Base-by-base conservation (phyloP, 371 early-diverging fungal genomes). In the Caulochytrium protostelioides region DNA sequence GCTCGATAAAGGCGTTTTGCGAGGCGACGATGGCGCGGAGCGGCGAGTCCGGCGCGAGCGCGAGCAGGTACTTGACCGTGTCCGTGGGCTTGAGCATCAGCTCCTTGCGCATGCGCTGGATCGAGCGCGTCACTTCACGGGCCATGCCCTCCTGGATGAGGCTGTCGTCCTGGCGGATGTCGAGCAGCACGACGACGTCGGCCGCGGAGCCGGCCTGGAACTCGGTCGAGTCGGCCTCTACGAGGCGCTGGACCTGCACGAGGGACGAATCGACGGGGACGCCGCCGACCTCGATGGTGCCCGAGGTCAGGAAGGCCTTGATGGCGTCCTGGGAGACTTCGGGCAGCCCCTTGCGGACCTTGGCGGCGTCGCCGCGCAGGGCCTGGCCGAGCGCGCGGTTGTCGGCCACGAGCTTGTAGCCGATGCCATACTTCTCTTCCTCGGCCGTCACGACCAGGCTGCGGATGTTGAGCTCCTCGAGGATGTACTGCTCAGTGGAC, bases 31-130 rank as follows among this genome's bases (percentile, higher is more conserved):
- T n/a, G n/a, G n/a, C n/a, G n/a, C n/a, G n/a, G n/a, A n/a, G n/a
- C n/a, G n/a, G n/a, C n/a, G n/a, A n/a, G n/a, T n/a, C n/a, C 23
- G 23, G 4, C 23, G 8, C 6, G 19, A 18, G 34, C 34, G 15
- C 14, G 34, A 33, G 18, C 17, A 16, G 27, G 6, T 6, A 22
- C 23, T 22, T 22, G 23, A 22, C 4, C 6, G 23, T 22, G 23
- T 4, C 23, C 23, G 23, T n/a, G n/a, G n/a, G n/a, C n/a, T n/a
- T n/a, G n/a, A n/a, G n/a, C n/a, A n/a, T 52, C 35, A 60, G 67
- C 74, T 86, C 84, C 72, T 98, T 99, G 52, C 99, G 74, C 43
- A 95, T 59, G 46, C 90, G 79, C 65, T 99, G 98, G 14, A 97
- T 80, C 47, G 97, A 80, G 71, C 95, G 97, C 45, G 94, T 76